Evolutionary conservation across 179 eudicot genomes (phyloP).

Genomic region (Heliamphora pulchella): DNA sequence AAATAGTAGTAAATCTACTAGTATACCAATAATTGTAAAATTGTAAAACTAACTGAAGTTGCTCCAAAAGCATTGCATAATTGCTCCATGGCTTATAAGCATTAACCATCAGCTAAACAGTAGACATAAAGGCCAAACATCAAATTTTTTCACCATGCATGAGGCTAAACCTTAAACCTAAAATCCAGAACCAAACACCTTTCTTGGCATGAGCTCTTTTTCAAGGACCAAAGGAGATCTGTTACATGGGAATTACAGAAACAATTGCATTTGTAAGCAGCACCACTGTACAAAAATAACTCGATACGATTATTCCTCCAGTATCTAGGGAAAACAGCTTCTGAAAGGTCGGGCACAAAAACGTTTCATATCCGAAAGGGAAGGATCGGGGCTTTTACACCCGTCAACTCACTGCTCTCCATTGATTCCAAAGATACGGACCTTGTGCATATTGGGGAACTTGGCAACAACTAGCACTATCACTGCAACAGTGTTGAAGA

Average conservation of each 20-base stretch:
- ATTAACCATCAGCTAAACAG: too few relatives aligned
- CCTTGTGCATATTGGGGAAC: constrained; percentile 77
- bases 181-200: neutral
- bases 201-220: neutral
- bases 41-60: too few relatives aligned
- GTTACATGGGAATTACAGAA: neutral
- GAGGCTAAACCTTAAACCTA: too few relatives aligned
- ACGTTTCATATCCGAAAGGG: neutral
- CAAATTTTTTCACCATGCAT: too few relatives aligned
- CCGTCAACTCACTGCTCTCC: constrained; percentile 42
- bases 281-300: constrained; percentile 9
- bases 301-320: constrained; percentile 7
- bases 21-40: too few relatives aligned
- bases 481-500: constrained; percentile 63
- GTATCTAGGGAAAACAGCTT: constrained; percentile 1
- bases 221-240: neutral
- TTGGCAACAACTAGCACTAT: constrained; percentile 59
- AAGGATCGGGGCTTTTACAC: neutral
- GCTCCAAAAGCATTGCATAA: too few relatives aligned
- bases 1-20: too few relatives aligned
- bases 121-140: too few relatives aligned
- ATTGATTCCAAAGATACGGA: constrained; percentile 63
- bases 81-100: too few relatives aligned
- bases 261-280: neutral
- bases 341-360: neutral